Evolutionary conservation across 225 moss, liverwort and hornwort species (phyloP), one percentile per base, ranked within the genome.

Genomic region (Lunularia cruciata): DNA sequence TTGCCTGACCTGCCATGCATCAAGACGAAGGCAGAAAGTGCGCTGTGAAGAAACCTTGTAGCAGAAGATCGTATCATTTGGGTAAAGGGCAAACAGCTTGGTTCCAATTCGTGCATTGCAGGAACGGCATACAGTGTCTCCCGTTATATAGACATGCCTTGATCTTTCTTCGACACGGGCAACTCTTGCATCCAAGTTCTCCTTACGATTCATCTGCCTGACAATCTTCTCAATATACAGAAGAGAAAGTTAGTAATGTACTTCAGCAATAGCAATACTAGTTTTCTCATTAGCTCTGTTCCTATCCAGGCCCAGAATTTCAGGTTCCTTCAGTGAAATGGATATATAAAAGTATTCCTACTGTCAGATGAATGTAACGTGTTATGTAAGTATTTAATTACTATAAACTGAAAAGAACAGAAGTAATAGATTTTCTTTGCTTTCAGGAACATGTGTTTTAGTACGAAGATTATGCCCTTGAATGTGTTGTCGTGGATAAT

Each of bases 71-170:
- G 83, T 85, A 63, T 98, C 81, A 57, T 92, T 89, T 15, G 96
- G 93, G 77, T 86, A 93, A 47, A 93, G 72, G 72, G 85, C 96
- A 83, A 98, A 98, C 45, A 86, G 85, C 83, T 98, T 98, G 28
- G 96, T 98, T 66, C 96, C 96, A 75, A 98, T 86, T 55, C 96
- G 90, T 64, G 96, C 85, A 57, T 85, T 80, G 78, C 93, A 93
- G 70, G 85, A 89, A 66, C 78, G 90, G 79, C 96, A 98, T n/a
- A 79, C 74, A 62, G 83, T 89, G 58, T 98, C 96, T 52, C 81
- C 74, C 43, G 92, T 91, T 57, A 93, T 86, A 73, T 81, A 89
- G 60, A 93, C 87, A 86, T 91, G 89, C 67, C 90, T 87, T 9
- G 96, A 93, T 60, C 86, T 75, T 76, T 93, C 96, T 72, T 98